phyloP scores from a whole-genome alignment of 2,329 filamentous ascomycete genomes.

The Ophiostoma populinum region DNA sequence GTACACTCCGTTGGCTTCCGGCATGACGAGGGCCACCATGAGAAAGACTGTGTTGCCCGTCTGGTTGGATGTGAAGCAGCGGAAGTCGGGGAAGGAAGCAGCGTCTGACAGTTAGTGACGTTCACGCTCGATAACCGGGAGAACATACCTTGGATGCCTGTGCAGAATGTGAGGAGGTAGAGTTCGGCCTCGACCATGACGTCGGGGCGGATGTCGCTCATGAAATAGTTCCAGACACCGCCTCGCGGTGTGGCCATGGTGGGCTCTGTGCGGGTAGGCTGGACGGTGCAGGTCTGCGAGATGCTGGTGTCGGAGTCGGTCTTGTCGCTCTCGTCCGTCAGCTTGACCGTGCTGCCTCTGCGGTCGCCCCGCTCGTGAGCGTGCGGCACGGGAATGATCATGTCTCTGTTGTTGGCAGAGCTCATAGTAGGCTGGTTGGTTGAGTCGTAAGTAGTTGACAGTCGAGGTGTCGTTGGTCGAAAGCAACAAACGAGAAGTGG shows the following conservation, averaged over 20 bases:
- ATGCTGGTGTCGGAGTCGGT: not conserved
- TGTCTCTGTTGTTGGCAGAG: too few species aligned
- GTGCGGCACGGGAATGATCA: too few species aligned
- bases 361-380: too few species aligned
- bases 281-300: not conserved
- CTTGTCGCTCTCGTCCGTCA: not conserved
- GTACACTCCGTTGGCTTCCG: slow-evolving; percentile 27
- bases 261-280: not conserved
- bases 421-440: too few species aligned
- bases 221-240: slow-evolving; percentile 15
- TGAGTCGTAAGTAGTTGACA: too few species aligned
- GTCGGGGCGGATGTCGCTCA: slow-evolving; percentile 20
- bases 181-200: slow-evolving; percentile 28
- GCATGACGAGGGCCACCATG: slow-evolving; percentile 30
- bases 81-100: slow-evolving; percentile 41
- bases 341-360: too few species aligned
- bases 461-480: too few species aligned
- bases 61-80: slow-evolving; percentile 47
- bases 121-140: too few species aligned
- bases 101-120: too few species aligned
- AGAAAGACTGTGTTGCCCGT: slow-evolving; percentile 49
- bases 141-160: slow-evolving; percentile 29
- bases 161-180: slow-evolving; percentile 30
- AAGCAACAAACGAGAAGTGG: too few species aligned
- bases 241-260: not conserved